Evolutionary conservation across 2,329 filamentous ascomycete genomes (phyloP).

Genomic region (Phyllosticta capitalensis): DNA sequence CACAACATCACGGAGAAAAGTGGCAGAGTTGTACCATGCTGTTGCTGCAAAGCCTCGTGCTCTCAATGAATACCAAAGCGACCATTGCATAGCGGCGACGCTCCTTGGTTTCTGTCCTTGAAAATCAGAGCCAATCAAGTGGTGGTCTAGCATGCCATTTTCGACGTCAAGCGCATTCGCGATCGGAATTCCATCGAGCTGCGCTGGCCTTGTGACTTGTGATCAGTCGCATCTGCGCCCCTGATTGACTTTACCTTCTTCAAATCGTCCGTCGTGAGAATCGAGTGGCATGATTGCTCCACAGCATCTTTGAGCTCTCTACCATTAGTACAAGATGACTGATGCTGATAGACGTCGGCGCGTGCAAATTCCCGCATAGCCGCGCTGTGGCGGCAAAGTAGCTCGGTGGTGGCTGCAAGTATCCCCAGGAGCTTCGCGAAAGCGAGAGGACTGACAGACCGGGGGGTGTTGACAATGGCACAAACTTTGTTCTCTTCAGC

Average conservation of each 20-base stretch:
- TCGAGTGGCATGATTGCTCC: not conserved
- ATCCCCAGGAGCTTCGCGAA: not conserved
- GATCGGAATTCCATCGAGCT: too few relatives aligned
- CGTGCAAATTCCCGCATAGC: not conserved
- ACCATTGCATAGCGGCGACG: too few relatives aligned
- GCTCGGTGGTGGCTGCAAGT: not conserved
- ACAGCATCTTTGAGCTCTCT: not conserved
- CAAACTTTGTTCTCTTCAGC: not conserved
- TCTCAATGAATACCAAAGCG: too few relatives aligned
- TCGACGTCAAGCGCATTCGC: too few relatives aligned
- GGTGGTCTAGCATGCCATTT: too few relatives aligned
- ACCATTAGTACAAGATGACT: not conserved
- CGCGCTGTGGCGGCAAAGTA: not conserved
- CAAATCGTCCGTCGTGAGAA: not conserved
- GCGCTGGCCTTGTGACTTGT: too few relatives aligned
- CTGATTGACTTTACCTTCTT: not conserved
- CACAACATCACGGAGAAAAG: too few relatives aligned
- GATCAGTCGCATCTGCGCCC: not conserved
- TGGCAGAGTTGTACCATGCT: too few relatives aligned
- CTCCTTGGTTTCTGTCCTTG: too few relatives aligned
- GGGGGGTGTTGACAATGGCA: not conserved
- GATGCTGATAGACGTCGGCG: not conserved
- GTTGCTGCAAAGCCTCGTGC: too few relatives aligned
- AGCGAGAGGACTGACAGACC: not conserved
- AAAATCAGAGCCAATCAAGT: too few relatives aligned